These are phyloP conservation scores for Alternaria brassicae DNA, from an alignment of 2,329 filamentous ascomycete genomes.

Conservation along the genomic window DNA sequence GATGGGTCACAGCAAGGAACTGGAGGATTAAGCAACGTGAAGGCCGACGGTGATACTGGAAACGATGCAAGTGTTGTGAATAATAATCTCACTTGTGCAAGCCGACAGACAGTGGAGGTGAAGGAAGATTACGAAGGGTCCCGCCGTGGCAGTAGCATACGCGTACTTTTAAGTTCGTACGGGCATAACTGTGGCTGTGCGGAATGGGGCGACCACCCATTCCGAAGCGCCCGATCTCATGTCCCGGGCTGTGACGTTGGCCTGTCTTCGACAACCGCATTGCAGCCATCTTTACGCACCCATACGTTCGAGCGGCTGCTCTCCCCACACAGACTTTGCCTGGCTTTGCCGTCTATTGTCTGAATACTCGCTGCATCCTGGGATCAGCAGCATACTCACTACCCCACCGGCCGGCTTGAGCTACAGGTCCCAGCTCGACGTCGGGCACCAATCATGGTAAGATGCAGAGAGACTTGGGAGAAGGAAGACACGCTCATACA, in stretches of 20 bases:
- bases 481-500: conserved; percentile 27
- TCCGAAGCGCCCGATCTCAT: conserved; percentile 15
- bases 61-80: background rate
- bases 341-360: conserved; percentile 9
- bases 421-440: conserved; percentile 29
- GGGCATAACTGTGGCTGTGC: conserved; percentile 28
- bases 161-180: conserved; percentile 11
- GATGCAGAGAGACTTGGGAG: conserved; percentile 8
- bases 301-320: conserved; percentile 15
- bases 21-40: background rate
- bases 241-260: conserved; percentile 17
- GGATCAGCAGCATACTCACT: conserved; percentile 18
- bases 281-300: conserved; percentile 14
- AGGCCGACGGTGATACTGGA: background rate
- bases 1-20: background rate
- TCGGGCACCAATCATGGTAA: conserved; percentile 50
- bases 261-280: conserved; percentile 5
- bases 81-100: background rate
- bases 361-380: background rate
- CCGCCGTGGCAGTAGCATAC: conserved; percentile 9
- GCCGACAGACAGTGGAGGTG: background rate
- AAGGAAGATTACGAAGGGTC: background rate
- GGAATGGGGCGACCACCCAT: conserved; percentile 10
- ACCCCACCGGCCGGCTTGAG: conserved; percentile 19
- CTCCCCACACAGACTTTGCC: conserved; percentile 4